Evolutionary conservation across 768 basidiomycete species (phyloP), one percentile per base, ranked within the genome.

Genomic region (Hygrocybe punicea): DNA sequence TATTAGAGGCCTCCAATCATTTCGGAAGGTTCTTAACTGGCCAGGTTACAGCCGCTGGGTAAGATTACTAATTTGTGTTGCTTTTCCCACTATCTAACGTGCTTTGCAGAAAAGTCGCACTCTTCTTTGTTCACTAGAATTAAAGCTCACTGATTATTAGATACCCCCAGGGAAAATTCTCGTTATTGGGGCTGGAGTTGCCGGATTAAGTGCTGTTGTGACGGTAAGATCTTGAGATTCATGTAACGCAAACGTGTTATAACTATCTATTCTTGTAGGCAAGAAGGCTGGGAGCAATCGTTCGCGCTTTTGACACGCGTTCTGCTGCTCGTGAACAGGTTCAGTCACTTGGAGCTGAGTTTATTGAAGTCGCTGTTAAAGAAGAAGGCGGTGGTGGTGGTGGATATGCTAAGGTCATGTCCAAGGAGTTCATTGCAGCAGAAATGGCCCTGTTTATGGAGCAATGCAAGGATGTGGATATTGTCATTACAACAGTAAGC

Each of bases 21-120:
- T 94, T 94, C 64, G 91, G 91, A 65, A 79, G 92, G 62, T 93
- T 91, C 74, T 77, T 94, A 62, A 92, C 92, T 34, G 92, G 92
- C 64, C 92, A 94, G 70, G 90, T 91, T 54, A 94, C 92, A 6
- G 92, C 92, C 57, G 91, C 91, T 69, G 90, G 89, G 87, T 90
- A 69, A 68, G 86, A 78, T 46, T 33, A 35, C 37, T 21, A 25
- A 39, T 39, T n/a, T 54, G 17, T 35, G 42, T 47, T 65, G 35
- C 13, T 19, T 7, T n/a, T 53, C 44, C 59, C 46, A 9, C 9
- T 42, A 21, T 17, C 25, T n/a, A 58, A 33, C 14, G 11, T 19
- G 48, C 48, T 34, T 54, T 53, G 42, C 60, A 81, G 79, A 60
- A 81, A 81, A 76, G 79, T 81, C 59, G 17, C 24, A 46, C 29